These are phyloP conservation scores for Secale cereale DNA, from an alignment of 176 grass and related monocot genomes.

Conservation along the genomic window DNA sequence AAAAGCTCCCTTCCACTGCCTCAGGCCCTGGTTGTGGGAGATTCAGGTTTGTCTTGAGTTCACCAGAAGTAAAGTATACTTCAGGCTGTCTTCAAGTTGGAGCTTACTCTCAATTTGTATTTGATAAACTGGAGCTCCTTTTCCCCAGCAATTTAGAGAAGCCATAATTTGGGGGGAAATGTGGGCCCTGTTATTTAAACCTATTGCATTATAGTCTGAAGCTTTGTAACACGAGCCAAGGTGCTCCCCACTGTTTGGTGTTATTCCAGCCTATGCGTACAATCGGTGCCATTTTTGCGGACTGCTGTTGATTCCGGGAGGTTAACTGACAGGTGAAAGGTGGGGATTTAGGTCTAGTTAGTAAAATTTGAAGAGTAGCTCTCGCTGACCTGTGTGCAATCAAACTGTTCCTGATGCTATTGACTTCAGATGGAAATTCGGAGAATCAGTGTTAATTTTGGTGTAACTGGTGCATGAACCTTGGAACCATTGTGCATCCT, in stretches of 20 bases:
- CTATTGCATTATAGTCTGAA: not conserved
- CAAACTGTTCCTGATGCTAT: too few relatives aligned
- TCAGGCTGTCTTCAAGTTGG: not conserved
- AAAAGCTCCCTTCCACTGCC: not conserved
- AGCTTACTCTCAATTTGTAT: not conserved
- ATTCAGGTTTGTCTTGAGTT: not conserved
- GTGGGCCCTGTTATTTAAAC: constrained; percentile 1
- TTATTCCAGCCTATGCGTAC: not conserved
- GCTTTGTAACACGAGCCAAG: not conserved
- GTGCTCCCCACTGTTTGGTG: not conserved
- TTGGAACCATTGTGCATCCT: too few relatives aligned
- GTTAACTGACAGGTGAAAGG: too few relatives aligned
- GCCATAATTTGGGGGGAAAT: not conserved
- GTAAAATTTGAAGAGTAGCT: too few relatives aligned
- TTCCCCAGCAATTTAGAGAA: constrained; percentile 7
- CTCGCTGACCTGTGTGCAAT: too few relatives aligned
- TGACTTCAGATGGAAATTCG: too few relatives aligned
- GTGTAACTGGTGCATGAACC: too few relatives aligned
- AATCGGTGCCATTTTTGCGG: too few relatives aligned
- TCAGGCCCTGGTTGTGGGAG: not conserved
- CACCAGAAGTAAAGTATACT: not conserved
- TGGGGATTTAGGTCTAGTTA: too few relatives aligned
- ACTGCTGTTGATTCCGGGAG: too few relatives aligned
- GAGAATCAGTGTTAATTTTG: too few relatives aligned
- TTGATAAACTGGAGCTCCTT: not conserved